Base-by-base conservation (phyloP, 177 flowering plant species). In the Telopea speciosissima region DNA sequence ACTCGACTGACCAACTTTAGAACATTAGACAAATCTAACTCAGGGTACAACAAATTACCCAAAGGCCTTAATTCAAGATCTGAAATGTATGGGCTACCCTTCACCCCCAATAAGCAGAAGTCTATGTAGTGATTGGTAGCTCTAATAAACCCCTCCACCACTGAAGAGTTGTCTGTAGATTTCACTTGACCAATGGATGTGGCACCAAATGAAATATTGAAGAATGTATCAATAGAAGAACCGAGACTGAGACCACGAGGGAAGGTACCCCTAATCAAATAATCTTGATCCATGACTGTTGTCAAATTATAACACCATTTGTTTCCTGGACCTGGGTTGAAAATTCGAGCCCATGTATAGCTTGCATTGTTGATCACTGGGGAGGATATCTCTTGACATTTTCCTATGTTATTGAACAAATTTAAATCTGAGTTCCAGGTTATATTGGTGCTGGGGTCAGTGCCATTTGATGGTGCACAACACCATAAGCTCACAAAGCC, bases 41-140 rank as follows among this genome's bases (percentile, higher is more conserved):
- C 26, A 6, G 77, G 64, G 73, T 84, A 84, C 31, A 64, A 23
- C 26, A 59, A 65, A 66, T 44, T 77, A 40, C 66, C 62, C 70
- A 87, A 25, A 24, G 85, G 93, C 83, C 91, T 85, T 28, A 89
- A 33, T 73, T 87, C 89, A 68, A 89, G 84, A 78, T 72, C 59
- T 24, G 91, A 87, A 69, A 89, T 74, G 74, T 79, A 81, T 54
- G 87, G 85, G 70, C 76, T 66, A 8, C 86, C 91, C 16, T 74
- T 62, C 8, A 42, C 74, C 62, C 72, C 74, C 70, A 77, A 76
- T 61, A 89, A 75, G 79, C 93, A 89, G 64, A 87, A 86, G 76
- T 86, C 74, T 6, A 70, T 70, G 56, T 75, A 56, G n/a, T 72
- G 26, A n/a, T 77, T 63, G 12, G 77, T 72, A 68, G 90, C 87